Base-by-base conservation (phyloP, 2,329 filamentous ascomycete genomes). In the Coleophoma crateriformis region DNA sequence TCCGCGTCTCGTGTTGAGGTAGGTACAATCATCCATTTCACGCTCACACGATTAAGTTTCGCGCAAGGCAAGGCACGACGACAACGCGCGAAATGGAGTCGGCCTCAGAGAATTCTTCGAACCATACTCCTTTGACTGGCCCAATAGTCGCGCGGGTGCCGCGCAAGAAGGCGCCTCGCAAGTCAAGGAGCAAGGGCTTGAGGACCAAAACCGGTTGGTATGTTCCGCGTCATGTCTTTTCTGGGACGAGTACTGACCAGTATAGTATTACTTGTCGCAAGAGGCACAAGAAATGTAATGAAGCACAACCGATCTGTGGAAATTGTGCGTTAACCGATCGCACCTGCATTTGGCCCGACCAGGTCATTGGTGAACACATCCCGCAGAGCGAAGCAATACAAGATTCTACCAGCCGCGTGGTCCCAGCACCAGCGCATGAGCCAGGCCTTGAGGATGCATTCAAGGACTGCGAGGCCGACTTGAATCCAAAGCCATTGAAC, bases 261-360 rank as follows among this genome's bases (percentile, higher is more conserved):
- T 19, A 19, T 50, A 72, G 69, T 57, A 61, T 68, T 35, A 70
- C 68, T 13, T 74, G 71, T 58, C 67, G 70, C 47, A 64, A 64
- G 47, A 62, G 73, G 47, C 68, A 74, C 50, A 68, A 74, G 51
- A 75, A 75, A 63, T 75, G 72, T 54, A 71, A 73, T 53, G 72
- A 75, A 60, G 61, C 62, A 33, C 68, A 67, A 54, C 72, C 71
- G 13, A 59, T 65, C 34, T 75, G 72, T 55, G 66, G 67, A 37
- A 68, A 68, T 54, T 75, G 72, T 59, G 57, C 63, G 14, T 74
- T 72, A 54, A 68, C 66, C 37, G 64, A 66, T 43, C 67, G 71
- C 51, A 64, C 67, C 48, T 75, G 72, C 54, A 56, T 67, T 13
- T 73, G 71, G 34, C 43, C 32, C 22, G 20, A 38, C 22, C 34